These are phyloP conservation scores for Podaxis rugospora DNA, from an alignment of 768 basidiomycete species.

Conservation along the genomic window DNA sequence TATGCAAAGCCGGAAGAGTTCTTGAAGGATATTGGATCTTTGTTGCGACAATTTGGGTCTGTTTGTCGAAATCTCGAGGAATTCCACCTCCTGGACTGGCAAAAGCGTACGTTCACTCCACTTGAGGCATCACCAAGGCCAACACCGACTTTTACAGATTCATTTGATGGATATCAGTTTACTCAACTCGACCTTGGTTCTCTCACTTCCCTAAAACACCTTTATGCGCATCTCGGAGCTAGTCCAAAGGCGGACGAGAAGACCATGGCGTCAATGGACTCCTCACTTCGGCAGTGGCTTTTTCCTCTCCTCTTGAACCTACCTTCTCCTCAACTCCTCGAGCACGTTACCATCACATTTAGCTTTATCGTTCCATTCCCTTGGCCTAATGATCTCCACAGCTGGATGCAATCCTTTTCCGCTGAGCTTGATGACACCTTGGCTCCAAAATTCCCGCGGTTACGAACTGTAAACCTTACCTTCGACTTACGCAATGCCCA, in stretches of 20 bases:
- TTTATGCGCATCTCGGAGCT: slow-evolving; percentile 2
- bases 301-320: slow-evolving; percentile 5
- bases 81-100: slow-evolving; percentile 4
- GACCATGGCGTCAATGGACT: slow-evolving; percentile 2
- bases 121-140: neutral
- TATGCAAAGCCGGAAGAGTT: slow-evolving; percentile 25
- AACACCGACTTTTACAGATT: neutral
- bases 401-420: slow-evolving; percentile 5
- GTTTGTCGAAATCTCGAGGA: neutral
- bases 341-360: neutral
- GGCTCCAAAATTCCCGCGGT: neutral
- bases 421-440: neutral
- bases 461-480: neutral
- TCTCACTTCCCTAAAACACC: slow-evolving; percentile 4
- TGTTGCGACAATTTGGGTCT: slow-evolving; percentile 22
- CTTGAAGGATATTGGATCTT: slow-evolving; percentile 50
- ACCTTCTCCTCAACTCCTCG: neutral
- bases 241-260: slow-evolving; percentile 3
- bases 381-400: slow-evolving; percentile 6
- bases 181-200: slow-evolving; percentile 2
- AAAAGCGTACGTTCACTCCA: neutral
- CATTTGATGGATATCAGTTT: slow-evolving; percentile 4
- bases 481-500: slow-evolving; percentile 7
- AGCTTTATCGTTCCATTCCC: slow-evolving; percentile 9
- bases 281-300: slow-evolving; percentile 7